Base-by-base conservation (phyloP, 495 filamentous ascomycete species). In the Penicillium atrosanguineum region DNA sequence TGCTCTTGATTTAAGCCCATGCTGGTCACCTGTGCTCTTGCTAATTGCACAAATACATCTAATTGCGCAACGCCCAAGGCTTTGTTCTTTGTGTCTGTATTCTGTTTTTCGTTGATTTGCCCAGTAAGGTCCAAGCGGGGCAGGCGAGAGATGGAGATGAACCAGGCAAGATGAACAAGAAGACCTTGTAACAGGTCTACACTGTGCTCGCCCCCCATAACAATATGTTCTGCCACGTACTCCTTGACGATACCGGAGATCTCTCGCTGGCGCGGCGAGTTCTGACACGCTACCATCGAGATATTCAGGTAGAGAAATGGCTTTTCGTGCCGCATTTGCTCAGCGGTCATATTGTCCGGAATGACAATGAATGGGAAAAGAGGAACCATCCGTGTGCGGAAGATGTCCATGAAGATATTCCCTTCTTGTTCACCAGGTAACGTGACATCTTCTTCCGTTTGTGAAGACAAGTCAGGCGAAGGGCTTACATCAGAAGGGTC, bases 141-240 rank as follows among this genome's bases (percentile, higher is more conserved):
- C 31, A 21, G 21, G 36, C 54, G 57, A 36, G 50, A 49, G 37
- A 61, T 31, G 4, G 55, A 39, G 15, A 62, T 58, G 48, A 60
- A 71, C 73, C 73, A 77, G 20, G 68, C 65, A 43, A 75, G 53
- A 50, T 73, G 69, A 18, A 75, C 51, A 21, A 77, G 61, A 3
- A 77, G 61, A 19, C 73, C 73, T 50, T 73, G 70, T 4, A 77
- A 50, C 25, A 69, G 62, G 56, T 75, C 73, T 16, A 77, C 34
- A 18, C 57, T 72, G 34, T 66, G 68, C 40, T 69, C 55, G 4
- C 65, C 67, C n/a, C 57, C 55, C 12, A 71, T 45, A 18, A 77
- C 56, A 16, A 72, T 62, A 25, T 68, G 66, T 4, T 70, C 60
- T 12, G 61, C 59, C n/a, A 71, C 57, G 46, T 72, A 59, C 26